Evolutionary conservation across 306 rosid species (phyloP), one percentile per base, ranked within the genome.

Genomic region (Coriaria nepalensis): DNA sequence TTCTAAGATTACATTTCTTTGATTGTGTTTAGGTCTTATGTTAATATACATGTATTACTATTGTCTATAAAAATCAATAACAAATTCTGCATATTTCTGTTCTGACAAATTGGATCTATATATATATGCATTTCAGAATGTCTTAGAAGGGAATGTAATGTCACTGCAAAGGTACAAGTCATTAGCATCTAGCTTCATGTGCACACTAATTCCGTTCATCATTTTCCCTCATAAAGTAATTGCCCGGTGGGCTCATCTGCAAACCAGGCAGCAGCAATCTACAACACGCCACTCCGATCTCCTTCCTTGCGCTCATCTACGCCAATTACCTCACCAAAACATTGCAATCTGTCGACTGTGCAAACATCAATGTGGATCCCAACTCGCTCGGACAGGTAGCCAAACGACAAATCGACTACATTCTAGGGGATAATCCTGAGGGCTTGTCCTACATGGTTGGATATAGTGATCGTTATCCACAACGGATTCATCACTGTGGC

Each of bases 101-200:
- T n/a, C n/a, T n/a, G n/a, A n/a, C n/a, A n/a, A n/a, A n/a, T n/a
- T n/a, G n/a, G n/a, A n/a, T n/a, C n/a, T n/a, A n/a, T n/a, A n/a
- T n/a, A n/a, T n/a, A n/a, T n/a, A n/a, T n/a, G 37, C 29, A 2
- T 62, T 63, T 13, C 51, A 84, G 97, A 90, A 84, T 81, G 95
- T 79, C 2, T 1, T 90, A 35, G 93, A 90, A 56, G 86, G 80
- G 40, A 81, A 70, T 43, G 57, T 37, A 35, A 9, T 47, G 37
- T 15, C 62, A 15, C 90, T 90, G 6, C 80, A 70, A 45, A 78
- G 95, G 0, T 84, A 81, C 68, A 84, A 64, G 59, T 54, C 86
- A 2, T 81, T 93, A 0, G 95, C 95, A 2, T 95, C 84, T 58
- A 84, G 81, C 64, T 90, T 90, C 72, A 36, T 84, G 61, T 90